Conservation (phyloP, 2,329 filamentous ascomycete species). For the Stagonosporopsis cucurbitacearum region DNA sequence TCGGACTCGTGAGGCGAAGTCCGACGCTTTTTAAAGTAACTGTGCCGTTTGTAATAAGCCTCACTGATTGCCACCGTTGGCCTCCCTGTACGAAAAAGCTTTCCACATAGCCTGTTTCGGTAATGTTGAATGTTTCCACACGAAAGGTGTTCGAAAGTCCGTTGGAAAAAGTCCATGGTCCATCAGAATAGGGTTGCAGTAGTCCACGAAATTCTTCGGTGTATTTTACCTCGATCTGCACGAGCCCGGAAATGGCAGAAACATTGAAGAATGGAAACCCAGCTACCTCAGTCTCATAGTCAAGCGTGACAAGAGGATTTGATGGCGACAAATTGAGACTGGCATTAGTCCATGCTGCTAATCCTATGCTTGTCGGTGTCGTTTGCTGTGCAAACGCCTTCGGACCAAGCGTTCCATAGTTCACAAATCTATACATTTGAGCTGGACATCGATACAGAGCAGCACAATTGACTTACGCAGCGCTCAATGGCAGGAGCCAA, state of each 20-base stretch:
- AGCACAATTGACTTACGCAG: not conserved
- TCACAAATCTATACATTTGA: not conserved
- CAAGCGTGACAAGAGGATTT: conserved; percentile 13
- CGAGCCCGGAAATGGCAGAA: not conserved
- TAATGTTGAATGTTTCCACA: conserved; percentile 51
- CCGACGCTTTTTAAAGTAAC: conserved; percentile 45
- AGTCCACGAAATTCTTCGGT: conserved; percentile 11
- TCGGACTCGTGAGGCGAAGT: conserved; percentile 39
- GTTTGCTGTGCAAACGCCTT: not conserved
- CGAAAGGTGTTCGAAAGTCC: conserved; percentile 40
- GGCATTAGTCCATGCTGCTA: not conserved
- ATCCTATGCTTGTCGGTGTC: not conserved
- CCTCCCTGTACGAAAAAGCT: conserved; percentile 52
- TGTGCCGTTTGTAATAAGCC: conserved; percentile 44
- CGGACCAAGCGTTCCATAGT: not conserved
- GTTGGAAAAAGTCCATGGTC: conserved; percentile 28
- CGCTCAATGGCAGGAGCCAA: not conserved
- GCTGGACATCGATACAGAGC: not conserved
- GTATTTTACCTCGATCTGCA: conserved; percentile 20
- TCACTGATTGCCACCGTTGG: conserved; percentile 51
- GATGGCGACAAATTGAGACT: conserved; percentile 12
- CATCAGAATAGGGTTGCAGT: conserved; percentile 10
- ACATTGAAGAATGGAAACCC: conserved; percentile 24
- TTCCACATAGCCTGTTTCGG: conserved; percentile 30
- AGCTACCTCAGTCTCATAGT: conserved; percentile 27